Base-by-base conservation (phyloP, 2,329 filamentous ascomycete species). In the Escovopsis sp. region DNA sequence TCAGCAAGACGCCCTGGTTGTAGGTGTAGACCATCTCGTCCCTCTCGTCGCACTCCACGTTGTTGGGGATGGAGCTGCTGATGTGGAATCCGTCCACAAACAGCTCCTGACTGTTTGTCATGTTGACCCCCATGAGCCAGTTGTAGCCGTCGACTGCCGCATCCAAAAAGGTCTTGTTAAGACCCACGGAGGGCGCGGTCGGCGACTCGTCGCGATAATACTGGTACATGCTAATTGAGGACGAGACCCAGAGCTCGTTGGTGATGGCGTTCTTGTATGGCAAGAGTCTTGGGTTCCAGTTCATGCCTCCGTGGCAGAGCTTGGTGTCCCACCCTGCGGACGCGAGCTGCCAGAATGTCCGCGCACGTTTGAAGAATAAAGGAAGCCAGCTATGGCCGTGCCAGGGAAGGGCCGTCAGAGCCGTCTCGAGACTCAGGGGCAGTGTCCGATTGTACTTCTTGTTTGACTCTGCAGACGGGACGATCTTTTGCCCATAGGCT, bases 211-310 rank as follows among this genome's bases (percentile, higher is more conserved):
- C 39, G 15, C 5, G 12, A 50, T 88, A 93, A 55, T 89, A 74
- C 5, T 91, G 71, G 56, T 94, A 95, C 89, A 96, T 95, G 42
- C 73, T 75, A 33, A 89, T 74, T 19, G 84, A 91, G 0, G 85
- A 86, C 0, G 88, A 72, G 46, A 95, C 85, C 63, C 75, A 95
- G 1, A 95, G 73, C 57, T 95, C 78, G 55, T 95, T 95, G 28
- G 89, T 96, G 53, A 96, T 93, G 48, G 89, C 86, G 55, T 96
- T 96, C 58, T 95, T 96, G 66, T 95, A 96, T 0, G 87, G 86
- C 34, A 71, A 61, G 26, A 89, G 64, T 33, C 76, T 74, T 3
- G 85, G 85, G 50, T 84, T 93, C 89, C 89, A 96, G 12, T 78
- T 73, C 83, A 96, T 93, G 37, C 89, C 89, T 19, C 89, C 89